Base-by-base conservation (phyloP, 768 basidiomycete species). In the Suillus decipiens region DNA sequence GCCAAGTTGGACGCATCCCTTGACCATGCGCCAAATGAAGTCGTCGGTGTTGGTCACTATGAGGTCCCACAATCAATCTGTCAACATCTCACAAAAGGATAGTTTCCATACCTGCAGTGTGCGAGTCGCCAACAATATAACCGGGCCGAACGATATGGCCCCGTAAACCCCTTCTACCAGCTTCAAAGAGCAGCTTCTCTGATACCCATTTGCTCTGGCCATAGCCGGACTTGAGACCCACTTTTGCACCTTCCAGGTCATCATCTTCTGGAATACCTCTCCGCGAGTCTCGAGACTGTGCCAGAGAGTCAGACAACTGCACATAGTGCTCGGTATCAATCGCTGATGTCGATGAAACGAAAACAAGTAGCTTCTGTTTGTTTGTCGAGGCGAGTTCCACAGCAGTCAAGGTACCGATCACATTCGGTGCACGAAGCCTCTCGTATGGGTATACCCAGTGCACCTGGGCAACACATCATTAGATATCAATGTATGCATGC, bases 391-490 rank as follows among this genome's bases (percentile, higher is more conserved):
- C 93, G 33, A 99, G 84, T 39, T 91, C 84, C 48, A 97, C 81
- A 7, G 89, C 88, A 2, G 91, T 90, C 62, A 99, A 72, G 7
- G 97, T 99, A 0, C 91, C 89, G 12, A 96, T 71, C n/a, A 99
- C 97, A 75, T 99, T 99, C 15, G 96, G 86, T 0, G 89, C 82
- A 8, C 96, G 91, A 12, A 99, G 82, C 73, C 89, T 94, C 73
- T 96, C 90, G 77, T 99, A 99, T 0, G 95, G 95, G 75, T 97
- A 99, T 3, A 99, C 93, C 97, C 97, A 99, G 72, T 99, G 97
- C 15, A 99, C 94, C 93, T 95, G 70, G 31, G 36, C 39, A 22
- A 11, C 8, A 19, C 39, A 39, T 24, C 3, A 50, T 60, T n/a
- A 68, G 45, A 63, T 41, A 37, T 39, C 17, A 50, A 28, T 19